Evolutionary conservation across 2,329 filamentous ascomycete genomes (phyloP), one percentile per base, ranked within the genome.

Genomic region (Fusarium sp.): DNA sequence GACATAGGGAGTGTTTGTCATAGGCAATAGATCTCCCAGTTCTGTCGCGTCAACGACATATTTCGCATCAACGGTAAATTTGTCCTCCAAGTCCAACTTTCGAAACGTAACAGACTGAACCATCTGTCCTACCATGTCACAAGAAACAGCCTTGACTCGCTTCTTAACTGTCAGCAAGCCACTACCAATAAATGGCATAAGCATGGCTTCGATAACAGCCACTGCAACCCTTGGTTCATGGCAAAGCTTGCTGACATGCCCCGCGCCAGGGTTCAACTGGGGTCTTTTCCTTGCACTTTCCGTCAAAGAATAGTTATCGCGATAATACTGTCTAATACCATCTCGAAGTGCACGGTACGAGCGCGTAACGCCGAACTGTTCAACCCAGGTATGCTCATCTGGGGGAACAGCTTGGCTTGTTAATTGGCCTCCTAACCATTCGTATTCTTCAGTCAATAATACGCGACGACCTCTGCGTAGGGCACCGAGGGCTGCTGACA

Each of bases 381-480:
- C 74, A 16, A 75, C 74, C 74, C 74, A 75, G 18, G 57, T 70
- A 31, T 75, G 74, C 45, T 75, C 74, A n/a, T 75, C 74, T 4
- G 73, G 74, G 5, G 74, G 74, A 1, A 75, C 74, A 6, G 69
- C 74, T 49, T 75, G 74, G 53, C 73, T 75, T 4, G 74, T 75
- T 20, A 75, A 53, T 42, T 75, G 74, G 0, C 74, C 74, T 2
- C 74, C 74, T 13, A 75, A n/a, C 74, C 74, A 75, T 6, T 72
- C 72, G n/a, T 72, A 74, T 47, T 75, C 74, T 23, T 75, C 73
- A 0, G 74, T 75, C n/a, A 75, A 50, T 8, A 74, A 47, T 23
- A 75, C 73, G 3, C 56, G 53, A 8, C 68, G 68, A 4, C 70
- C 71, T 56, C 68, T 59, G 37, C 73, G 71, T 2, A 75, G 65